Conservation (phyloP, 2,329 filamentous ascomycete species). For the Penicillium brevicompactum region DNA sequence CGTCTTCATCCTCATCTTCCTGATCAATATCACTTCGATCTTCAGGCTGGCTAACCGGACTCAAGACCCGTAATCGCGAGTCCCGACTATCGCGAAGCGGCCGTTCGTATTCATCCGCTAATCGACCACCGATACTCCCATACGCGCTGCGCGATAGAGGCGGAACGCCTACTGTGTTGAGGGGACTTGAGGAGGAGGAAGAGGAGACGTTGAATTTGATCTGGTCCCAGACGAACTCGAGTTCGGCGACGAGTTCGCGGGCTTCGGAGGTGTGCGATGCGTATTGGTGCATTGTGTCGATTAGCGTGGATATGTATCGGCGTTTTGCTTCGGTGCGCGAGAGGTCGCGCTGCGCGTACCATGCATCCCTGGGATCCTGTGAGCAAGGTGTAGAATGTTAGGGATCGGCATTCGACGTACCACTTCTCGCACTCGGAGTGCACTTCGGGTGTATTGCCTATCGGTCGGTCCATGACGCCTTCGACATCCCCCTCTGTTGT, state of each 20-base stretch:
- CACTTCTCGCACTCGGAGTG: constrained; percentile 68
- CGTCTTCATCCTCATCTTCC: constrained; percentile 39
- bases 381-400: neutral
- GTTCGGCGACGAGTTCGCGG: constrained; percentile 81
- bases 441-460: constrained; percentile 52
- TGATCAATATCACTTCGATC: constrained; percentile 46
- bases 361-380: constrained; percentile 70
- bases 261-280: constrained; percentile 80
- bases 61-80: constrained; percentile 70
- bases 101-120: constrained; percentile 40
- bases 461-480: constrained; percentile 85
- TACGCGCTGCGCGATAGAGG: constrained; percentile 32
- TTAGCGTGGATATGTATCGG: constrained; percentile 88
- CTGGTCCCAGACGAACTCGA: constrained; percentile 99
- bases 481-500: constrained; percentile 83
- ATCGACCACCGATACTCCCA: constrained; percentile 38
- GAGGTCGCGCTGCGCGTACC: constrained; percentile 83
- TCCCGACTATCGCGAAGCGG: constrained; percentile 32
- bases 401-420: constrained; percentile 36
- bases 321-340: constrained; percentile 91
- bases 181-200: constrained; percentile 51
- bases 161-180: constrained; percentile 33
- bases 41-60: constrained; percentile 83
- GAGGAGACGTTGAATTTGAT: constrained; percentile 80
- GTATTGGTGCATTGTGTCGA: constrained; percentile 96